Evolutionary conservation across 2,329 filamentous ascomycete genomes (phyloP), one percentile per base, ranked within the genome.

Genomic region (Dactylellina drechsleri): DNA sequence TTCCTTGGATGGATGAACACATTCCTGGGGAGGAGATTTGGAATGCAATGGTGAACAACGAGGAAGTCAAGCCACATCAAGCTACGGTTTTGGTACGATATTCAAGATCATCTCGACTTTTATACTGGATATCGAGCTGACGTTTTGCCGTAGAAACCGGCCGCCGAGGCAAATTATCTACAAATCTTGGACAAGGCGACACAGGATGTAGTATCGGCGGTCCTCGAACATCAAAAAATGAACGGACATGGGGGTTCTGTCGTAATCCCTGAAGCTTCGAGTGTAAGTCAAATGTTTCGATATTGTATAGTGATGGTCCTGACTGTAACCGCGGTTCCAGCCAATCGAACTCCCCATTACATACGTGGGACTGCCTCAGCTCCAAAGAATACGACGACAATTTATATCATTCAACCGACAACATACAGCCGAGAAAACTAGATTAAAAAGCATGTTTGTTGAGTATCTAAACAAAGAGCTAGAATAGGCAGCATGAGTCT

Each of bases 111-210:
- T 6, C 40, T 20, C 40, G 20, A 3, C 26, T 16, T 47, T 13
- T 47, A 15, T 47, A 47, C 43, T 18, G 7, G 16, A 23, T 15
- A 47, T 47, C 10, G 6, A 7, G 62, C 45, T 53, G 12, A 20
- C 15, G 16, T 20, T 50, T 28, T n/a, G 4, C 45, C 16, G 28
- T 47, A 85, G 82, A 92, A 84, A 85, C 89, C 80, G 79, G 88
- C 83, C 81, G 89, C 80, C 0, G 85, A 86, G 79, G 84, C 87
- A 66, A 90, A 93, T 80, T 93, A 93, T 81, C 85, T 96, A 61
- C 93, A 95, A 81, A 86, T 92, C 73, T 85, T 96, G 23, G 92
- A 96, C 82, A 88, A 88, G 77, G 89, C 89, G 80, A 94, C 92
- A 6, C 92, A 93, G 78, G 90, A 90, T 64, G 87, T 96, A 31